Evolutionary conservation across 495 filamentous ascomycete genomes (phyloP).

Genomic region (Penicillium verhagenii): DNA sequence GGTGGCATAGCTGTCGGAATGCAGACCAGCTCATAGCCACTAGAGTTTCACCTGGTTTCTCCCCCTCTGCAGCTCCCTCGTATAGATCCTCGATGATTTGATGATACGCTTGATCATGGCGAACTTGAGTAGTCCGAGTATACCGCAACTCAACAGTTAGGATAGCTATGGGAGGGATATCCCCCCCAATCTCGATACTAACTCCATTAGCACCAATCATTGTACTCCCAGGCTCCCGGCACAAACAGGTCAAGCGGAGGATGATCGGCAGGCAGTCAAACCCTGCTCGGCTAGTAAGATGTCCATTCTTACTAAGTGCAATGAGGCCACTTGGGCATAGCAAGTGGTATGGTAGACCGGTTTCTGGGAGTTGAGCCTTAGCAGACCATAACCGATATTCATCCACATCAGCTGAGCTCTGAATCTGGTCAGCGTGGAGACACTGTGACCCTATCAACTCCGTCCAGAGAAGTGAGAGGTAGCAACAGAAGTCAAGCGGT

Average conservation of each 20-base stretch:
- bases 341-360: not conserved
- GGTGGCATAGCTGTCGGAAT: not conserved
- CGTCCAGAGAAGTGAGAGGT: not conserved
- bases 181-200: not conserved
- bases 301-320: not conserved
- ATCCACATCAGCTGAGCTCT: not conserved
- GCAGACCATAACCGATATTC: not conserved
- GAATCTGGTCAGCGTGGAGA: not conserved
- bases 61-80: not conserved
- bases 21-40: not conserved
- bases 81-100: not conserved
- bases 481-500: conserved; percentile 2
- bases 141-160: not conserved
- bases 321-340: not conserved
- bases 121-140: not conserved
- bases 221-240: not conserved
- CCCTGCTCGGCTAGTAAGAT: not conserved
- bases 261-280: not conserved
- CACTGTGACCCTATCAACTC: not conserved
- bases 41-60: not conserved
- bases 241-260: not conserved
- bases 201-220: not conserved
- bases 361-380: not conserved
- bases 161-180: not conserved
- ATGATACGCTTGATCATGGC: not conserved